Evolutionary conservation across 164 flowering plant species (phyloP).

Genomic region (Dillenia suffruticosa): DNA sequence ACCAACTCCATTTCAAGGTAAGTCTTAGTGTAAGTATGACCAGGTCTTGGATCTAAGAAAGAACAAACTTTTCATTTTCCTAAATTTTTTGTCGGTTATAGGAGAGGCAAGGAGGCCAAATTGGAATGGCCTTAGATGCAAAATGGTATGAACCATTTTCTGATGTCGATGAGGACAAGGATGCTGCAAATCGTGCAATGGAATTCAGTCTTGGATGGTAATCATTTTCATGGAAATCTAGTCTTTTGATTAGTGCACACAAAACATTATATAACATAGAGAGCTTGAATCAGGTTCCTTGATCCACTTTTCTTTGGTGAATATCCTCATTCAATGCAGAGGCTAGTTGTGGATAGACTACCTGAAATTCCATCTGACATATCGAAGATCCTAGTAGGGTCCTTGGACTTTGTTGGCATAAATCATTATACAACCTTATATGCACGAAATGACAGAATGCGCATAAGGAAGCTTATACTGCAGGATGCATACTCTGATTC

Average conservation of each 20-base stretch:
- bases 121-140: conserved; percentile 80
- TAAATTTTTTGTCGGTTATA: conserved; percentile 12
- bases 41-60: too few relatives aligned
- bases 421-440: conserved; percentile 86
- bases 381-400: conserved; percentile 36
- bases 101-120: conserved; percentile 61
- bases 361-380: conserved; percentile 46
- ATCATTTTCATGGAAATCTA: conserved; percentile 1
- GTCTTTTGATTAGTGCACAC: background rate
- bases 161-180: conserved; percentile 55
- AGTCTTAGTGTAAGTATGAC: background rate
- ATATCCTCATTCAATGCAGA: conserved; percentile 79
- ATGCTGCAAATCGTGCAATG: conserved; percentile 78
- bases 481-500: conserved; percentile 73
- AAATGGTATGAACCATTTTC: conserved; percentile 87
- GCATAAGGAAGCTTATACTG: conserved; percentile 49
- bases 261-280: conserved; percentile 2
- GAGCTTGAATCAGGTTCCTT: conserved; percentile 66
- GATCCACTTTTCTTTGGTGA: conserved; percentile 77
- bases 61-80: too few relatives aligned
- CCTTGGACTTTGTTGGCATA: conserved; percentile 75
- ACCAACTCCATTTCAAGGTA: conserved; percentile 76
- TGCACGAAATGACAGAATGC: conserved; percentile 53
- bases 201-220: conserved; percentile 89
- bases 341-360: conserved; percentile 53